A percentile compares a stretch with the other conserved stretches of the same genome.
phyloP scores from a whole-genome alignment of 768 basidiomycete species.

The Kwoniella sp. region DNA sequence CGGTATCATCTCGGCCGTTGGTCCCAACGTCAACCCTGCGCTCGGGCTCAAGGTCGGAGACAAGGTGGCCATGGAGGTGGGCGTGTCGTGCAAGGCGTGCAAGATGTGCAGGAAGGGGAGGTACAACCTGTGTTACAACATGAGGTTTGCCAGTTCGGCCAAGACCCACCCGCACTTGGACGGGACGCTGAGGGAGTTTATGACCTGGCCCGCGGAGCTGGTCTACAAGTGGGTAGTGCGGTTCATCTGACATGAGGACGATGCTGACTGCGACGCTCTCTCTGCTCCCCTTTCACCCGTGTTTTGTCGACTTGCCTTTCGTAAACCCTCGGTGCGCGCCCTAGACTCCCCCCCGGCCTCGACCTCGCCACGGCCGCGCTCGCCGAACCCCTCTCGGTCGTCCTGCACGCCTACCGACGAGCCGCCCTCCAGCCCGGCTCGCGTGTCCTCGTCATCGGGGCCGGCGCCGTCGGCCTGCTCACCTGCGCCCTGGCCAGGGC shows the following conservation, averaged over 20 bases:
- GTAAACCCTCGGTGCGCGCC: too few relatives aligned
- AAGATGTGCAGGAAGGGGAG: conserved; percentile 57
- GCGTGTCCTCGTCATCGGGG: conserved; percentile 80
- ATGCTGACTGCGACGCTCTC: too few relatives aligned
- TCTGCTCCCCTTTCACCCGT: too few relatives aligned
- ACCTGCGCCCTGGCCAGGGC: conserved; percentile 72
- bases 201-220: conserved; percentile 83
- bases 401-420: conserved; percentile 62
- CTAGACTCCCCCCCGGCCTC: conserved; percentile 65
- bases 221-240: conserved; percentile 80
- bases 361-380: conserved; percentile 77
- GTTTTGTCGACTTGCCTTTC: too few relatives aligned
- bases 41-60: conserved; percentile 60
- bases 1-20: conserved; percentile 80
- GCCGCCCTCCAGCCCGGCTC: conserved; percentile 56
- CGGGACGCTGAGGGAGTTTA: conserved; percentile 77
- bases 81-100: conserved; percentile 71
- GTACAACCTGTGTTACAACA: conserved; percentile 86
- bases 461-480: conserved; percentile 87
- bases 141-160: conserved; percentile 86
- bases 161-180: conserved; percentile 90
- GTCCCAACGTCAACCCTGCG: conserved; percentile 54
- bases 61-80: conserved; percentile 89
- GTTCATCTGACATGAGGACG: too few relatives aligned
- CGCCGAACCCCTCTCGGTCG: conserved; percentile 89